Percentiles rank a stretch among this genome's conserved stretches.
phyloP scores from a whole-genome alignment of 1,139 yeast genomes.

The Diutina rugosa region DNA sequence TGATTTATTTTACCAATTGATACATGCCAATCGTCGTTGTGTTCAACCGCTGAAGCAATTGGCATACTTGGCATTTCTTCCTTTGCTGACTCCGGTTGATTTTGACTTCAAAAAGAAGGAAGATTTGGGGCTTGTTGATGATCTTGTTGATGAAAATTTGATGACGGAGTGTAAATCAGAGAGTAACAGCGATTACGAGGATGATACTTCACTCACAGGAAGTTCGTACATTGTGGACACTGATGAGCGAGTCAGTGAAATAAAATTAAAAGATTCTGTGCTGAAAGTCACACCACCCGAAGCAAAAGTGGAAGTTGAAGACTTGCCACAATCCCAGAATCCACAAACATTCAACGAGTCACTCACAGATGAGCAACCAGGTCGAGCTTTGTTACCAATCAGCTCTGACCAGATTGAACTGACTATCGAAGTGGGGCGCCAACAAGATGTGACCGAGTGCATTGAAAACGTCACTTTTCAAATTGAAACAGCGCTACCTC shows the following conservation, averaged over 20 bases:
- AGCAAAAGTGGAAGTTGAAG: not conserved
- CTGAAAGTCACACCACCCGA: not conserved
- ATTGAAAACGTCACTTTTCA: slow-evolving; percentile 91
- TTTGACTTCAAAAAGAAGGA: slow-evolving; percentile 20
- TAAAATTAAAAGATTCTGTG: not conserved
- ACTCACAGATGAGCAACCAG: slow-evolving; percentile 6
- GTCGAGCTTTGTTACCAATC: slow-evolving; percentile 22
- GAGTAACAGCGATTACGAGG: not conserved
- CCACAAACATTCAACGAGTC: not conserved
- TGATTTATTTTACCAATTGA: slow-evolving; percentile 57
- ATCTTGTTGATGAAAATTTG: not conserved
- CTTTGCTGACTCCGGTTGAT: slow-evolving; percentile 53
- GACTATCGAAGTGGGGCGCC: slow-evolving; percentile 74
- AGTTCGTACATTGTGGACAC: not conserved
- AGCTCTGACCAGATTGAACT: slow-evolving; percentile 55
- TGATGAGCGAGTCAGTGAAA: not conserved
- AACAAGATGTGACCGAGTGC: slow-evolving; percentile 96
- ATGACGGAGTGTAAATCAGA: not conserved
- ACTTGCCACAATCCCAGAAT: not conserved
- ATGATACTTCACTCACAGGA: not conserved
- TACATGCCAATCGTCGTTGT: slow-evolving; percentile 45
- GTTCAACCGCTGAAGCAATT: slow-evolving; percentile 76
- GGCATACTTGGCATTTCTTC: slow-evolving; percentile 80
- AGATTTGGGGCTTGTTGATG: not conserved
- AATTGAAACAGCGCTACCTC: slow-evolving; percentile 78